Percentiles rank a stretch among this genome's conserved stretches.
phyloP scores from a whole-genome alignment of 306 rosid species.

The Gynostemma pentaphyllum region DNA sequence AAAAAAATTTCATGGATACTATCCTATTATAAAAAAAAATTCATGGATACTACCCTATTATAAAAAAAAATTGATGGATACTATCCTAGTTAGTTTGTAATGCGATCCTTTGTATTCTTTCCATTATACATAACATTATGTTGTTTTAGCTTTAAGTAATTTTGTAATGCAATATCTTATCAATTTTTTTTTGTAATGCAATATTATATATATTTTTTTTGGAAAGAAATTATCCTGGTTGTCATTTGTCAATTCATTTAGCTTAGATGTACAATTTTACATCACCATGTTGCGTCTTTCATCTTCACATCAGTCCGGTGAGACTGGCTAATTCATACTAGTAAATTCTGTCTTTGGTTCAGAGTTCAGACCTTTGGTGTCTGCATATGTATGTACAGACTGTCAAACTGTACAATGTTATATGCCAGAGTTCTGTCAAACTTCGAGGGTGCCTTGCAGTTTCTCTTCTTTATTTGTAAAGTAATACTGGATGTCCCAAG shows the following conservation, averaged over 20 bases:
- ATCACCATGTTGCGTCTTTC: background rate
- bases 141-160: background rate
- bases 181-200: background rate
- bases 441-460: background rate
- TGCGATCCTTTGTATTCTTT: background rate
- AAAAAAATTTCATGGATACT: background rate
- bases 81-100: background rate
- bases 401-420: too few relatives aligned
- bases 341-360: background rate
- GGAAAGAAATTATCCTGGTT: background rate
- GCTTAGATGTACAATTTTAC: background rate
- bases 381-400: background rate
- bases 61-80: background rate
- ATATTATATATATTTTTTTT: background rate
- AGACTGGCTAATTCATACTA: background rate
- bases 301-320: background rate
- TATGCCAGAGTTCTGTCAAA: background rate
- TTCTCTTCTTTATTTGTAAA: background rate
- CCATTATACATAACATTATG: background rate
- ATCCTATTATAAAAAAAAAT: too few relatives aligned
- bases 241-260: background rate
- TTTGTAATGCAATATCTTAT: background rate
- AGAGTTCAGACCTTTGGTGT: background rate
- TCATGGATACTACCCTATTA: background rate
- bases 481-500: background rate